phyloP scores from a whole-genome alignment of 208 protist species.

The Wallacemonas collosoma region DNA sequence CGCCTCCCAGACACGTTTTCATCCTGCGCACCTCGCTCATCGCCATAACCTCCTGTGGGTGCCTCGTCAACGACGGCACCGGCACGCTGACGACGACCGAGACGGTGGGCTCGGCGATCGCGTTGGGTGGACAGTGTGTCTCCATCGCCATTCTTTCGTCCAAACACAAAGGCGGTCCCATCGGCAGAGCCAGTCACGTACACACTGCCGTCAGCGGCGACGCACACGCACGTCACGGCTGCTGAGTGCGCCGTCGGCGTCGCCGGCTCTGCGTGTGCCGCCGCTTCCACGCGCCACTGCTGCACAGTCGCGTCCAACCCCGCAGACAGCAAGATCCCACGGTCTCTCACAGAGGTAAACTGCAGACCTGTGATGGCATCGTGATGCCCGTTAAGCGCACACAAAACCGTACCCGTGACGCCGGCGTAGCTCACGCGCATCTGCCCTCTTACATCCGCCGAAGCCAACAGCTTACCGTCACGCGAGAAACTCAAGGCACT shows the following conservation, averaged over 20 bases:
- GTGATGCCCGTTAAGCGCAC: constrained; percentile 69
- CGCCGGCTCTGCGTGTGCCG: constrained; percentile 5
- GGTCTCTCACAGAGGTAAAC: constrained; percentile 38
- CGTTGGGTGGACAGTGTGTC: too few species aligned
- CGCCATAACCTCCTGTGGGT: too few species aligned
- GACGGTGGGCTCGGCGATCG: too few species aligned
- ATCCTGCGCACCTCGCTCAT: too few species aligned
- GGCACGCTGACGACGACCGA: neutral
- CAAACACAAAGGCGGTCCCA: constrained; percentile 67
- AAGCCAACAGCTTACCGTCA: constrained; percentile 72
- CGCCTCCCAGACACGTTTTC: too few species aligned
- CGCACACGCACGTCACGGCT: constrained; percentile 59
- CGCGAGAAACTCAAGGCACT: constrained; percentile 55
- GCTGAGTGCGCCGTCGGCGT: constrained; percentile 40
- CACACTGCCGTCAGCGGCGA: constrained; percentile 41
- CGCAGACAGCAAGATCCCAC: constrained; percentile 30
- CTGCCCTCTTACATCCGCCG: constrained; percentile 68
- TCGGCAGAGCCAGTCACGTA: constrained; percentile 70
- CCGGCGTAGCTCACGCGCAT: constrained; percentile 65
- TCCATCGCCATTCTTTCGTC: neutral
- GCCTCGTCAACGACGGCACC: too few species aligned
- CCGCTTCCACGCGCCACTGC: constrained; percentile 38
- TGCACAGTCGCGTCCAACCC: constrained; percentile 54
- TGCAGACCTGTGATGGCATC: constrained; percentile 48
- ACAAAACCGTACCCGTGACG: constrained; percentile 53